A percentile compares a stretch with the other conserved stretches of the same genome.
Evolutionary conservation across 352 stramenopile species (phyloP).

Genomic region (Pythium periplocum): DNA sequence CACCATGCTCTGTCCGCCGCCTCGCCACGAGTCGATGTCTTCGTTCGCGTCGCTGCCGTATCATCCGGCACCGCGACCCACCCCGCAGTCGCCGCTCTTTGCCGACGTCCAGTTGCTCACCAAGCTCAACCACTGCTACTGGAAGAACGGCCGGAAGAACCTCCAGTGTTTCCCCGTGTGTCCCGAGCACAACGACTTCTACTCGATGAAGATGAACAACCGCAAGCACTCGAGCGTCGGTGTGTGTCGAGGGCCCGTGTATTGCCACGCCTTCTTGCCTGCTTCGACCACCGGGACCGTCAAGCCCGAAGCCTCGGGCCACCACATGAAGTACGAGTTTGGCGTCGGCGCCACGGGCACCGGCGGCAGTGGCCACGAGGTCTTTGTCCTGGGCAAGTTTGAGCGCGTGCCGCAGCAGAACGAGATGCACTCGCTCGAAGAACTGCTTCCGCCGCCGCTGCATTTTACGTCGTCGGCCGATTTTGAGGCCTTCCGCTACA

Average conservation of each 20-base stretch:
- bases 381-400: constrained; percentile 76
- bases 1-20: background rate
- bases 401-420: constrained; percentile 71
- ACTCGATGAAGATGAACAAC: constrained; percentile 89
- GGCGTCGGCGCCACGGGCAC: constrained; percentile 30
- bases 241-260: constrained; percentile 73
- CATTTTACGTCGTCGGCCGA: constrained; percentile 32
- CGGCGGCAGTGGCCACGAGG: constrained; percentile 37
- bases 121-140: constrained; percentile 71
- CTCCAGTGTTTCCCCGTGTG: constrained; percentile 86
- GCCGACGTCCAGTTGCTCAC: constrained; percentile 46
- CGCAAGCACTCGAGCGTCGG: constrained; percentile 82
- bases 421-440: constrained; percentile 35
- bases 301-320: constrained; percentile 11
- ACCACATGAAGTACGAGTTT: constrained; percentile 60
- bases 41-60: background rate
- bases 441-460: constrained; percentile 33
- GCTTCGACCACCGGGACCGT: constrained; percentile 6
- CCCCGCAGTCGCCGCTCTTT: background rate
- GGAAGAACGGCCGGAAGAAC: constrained; percentile 89
- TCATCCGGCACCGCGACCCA: background rate
- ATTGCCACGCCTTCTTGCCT: constrained; percentile 62
- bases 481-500: constrained; percentile 76
- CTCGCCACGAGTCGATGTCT: too few species aligned
- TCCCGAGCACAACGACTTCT: constrained; percentile 85